Conservation (phyloP, 257 asterid genomes). For the Gynochthodes officinalis region DNA sequence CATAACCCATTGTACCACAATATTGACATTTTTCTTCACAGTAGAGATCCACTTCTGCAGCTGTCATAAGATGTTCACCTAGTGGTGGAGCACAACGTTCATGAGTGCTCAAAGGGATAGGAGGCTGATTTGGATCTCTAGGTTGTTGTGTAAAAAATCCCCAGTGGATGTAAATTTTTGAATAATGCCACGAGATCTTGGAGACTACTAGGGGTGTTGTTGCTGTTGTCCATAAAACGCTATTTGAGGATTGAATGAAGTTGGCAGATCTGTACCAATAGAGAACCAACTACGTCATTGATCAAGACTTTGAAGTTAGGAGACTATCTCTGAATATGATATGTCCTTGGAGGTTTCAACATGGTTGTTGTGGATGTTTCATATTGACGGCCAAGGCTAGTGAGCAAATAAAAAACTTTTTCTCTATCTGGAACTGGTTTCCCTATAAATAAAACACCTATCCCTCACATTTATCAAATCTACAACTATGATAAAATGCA, state of each 20-base stretch:
- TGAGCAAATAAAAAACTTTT: neutral
- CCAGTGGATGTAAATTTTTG: neutral
- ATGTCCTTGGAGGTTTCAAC: too few species aligned
- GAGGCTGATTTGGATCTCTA: too few species aligned
- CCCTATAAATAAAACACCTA: too few species aligned
- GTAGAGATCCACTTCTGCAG: neutral
- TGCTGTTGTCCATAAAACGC: neutral
- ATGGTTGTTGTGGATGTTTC: neutral
- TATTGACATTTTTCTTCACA: neutral
- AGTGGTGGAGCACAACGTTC: neutral
- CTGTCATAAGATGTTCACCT: neutral
- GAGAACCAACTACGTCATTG: neutral
- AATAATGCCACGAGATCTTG: too few species aligned
- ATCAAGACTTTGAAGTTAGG: neutral
- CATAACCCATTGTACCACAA: neutral
- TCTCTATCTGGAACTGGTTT: neutral
- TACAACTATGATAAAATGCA: too few species aligned
- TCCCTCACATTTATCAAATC: too few species aligned
- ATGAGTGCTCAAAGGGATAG: too few species aligned
- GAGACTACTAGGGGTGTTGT: neutral
- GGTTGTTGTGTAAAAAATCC: neutral
- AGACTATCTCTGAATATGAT: neutral
- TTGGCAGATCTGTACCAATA: rapidly evolving
- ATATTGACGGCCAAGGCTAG: neutral
- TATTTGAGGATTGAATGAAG: neutral